A percentile compares a stretch with the other conserved stretches of the same genome.
phyloP scores from a whole-genome alignment of 805 yeast genomes.

The Candida boidinii region DNA sequence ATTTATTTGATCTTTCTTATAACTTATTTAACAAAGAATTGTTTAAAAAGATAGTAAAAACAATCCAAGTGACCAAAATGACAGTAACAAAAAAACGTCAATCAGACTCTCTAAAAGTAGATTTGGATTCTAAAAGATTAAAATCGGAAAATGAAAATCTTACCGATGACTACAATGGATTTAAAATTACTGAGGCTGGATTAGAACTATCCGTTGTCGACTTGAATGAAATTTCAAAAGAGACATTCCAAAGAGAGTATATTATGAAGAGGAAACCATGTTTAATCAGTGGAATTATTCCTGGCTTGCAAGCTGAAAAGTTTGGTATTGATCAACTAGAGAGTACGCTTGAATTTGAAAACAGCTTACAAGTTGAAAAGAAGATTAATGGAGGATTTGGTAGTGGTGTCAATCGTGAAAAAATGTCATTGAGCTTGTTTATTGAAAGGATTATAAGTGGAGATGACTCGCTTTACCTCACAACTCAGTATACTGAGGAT shows the following conservation, averaged over 20 bases:
- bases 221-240: constrained; percentile 9
- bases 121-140: too few species aligned
- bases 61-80: too few species aligned
- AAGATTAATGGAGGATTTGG: constrained; percentile 60
- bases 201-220: background rate
- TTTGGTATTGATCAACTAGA: constrained; percentile 29
- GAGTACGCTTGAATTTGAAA: constrained; percentile 22
- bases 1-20: too few species aligned
- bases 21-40: too few species aligned
- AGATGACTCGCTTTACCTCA: constrained; percentile 45
- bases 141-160: too few species aligned
- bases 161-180: too few species aligned
- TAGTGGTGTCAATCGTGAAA: constrained; percentile 45
- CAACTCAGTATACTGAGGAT: constrained; percentile 59
- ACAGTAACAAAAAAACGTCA: background rate
- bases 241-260: constrained; percentile 29
- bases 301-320: constrained; percentile 23
- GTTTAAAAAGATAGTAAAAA: too few species aligned
- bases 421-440: constrained; percentile 42
- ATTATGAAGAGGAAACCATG: constrained; percentile 41
- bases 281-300: constrained; percentile 31
- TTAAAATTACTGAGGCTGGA: too few species aligned
- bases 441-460: constrained; percentile 32
- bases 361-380: constrained; percentile 46
- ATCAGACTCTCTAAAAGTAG: too few species aligned